Percentiles rank a stretch among this genome's conserved stretches.
phyloP scores from a whole-genome alignment of 2,329 filamentous ascomycete genomes.

The Ascochyta lentis region DNA sequence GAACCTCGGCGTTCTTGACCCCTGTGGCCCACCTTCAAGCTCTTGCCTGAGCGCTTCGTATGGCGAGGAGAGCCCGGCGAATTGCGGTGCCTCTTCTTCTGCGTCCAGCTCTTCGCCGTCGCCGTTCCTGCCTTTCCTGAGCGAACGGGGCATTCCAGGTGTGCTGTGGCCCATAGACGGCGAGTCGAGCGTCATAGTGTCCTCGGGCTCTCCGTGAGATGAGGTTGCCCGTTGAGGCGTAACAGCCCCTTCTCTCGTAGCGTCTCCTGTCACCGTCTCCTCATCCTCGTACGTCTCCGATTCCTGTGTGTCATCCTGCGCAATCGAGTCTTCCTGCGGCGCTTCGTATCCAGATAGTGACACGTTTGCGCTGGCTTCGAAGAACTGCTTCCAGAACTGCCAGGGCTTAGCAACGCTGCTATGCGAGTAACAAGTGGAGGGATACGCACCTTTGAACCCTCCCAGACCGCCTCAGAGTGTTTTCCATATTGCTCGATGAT shows the following conservation, averaged over 20 bases:
- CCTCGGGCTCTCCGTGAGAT: conserved; percentile 50
- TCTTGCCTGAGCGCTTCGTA: conserved; percentile 77
- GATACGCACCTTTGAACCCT: conserved; percentile 80
- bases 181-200: conserved; percentile 73
- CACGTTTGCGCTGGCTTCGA: conserved; percentile 97
- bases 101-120: conserved; percentile 20
- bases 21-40: conserved; percentile 69
- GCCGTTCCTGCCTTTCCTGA: conserved; percentile 21
- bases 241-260: conserved; percentile 52
- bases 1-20: conserved; percentile 34
- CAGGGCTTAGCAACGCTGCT: conserved; percentile 2
- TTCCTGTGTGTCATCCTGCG: conserved; percentile 50
- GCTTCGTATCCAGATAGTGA: conserved; percentile 95
- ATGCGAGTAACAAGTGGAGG: not conserved
- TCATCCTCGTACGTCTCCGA: conserved; percentile 52
- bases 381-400: conserved; percentile 99
- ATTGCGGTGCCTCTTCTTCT: conserved; percentile 48
- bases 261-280: conserved; percentile 50
- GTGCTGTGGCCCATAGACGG: conserved; percentile 66
- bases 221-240: conserved; percentile 46
- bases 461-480: conserved; percentile 93
- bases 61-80: conserved; percentile 74
- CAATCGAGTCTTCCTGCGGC: conserved; percentile 63
- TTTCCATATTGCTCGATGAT: conserved; percentile 95
- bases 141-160: conserved; percentile 52